These are phyloP conservation scores for Primulina tabacum DNA, from an alignment of 257 asterid species.

Conservation along the genomic window DNA sequence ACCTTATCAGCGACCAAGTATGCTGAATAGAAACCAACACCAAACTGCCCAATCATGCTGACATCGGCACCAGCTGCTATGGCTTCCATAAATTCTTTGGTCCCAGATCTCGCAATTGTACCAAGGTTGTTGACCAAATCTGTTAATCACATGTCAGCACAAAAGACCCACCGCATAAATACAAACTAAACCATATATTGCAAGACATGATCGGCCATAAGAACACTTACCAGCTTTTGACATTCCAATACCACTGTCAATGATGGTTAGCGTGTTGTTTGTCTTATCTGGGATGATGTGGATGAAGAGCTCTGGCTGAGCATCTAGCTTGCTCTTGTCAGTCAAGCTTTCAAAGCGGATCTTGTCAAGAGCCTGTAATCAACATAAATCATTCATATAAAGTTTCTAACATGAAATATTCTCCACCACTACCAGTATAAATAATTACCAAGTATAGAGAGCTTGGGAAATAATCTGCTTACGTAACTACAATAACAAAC, in stretches of 20 bases:
- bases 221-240: constrained; percentile 18
- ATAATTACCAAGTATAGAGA: too few relatives aligned
- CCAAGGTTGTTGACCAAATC: constrained; percentile 25
- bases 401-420: too few relatives aligned
- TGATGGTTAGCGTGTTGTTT: constrained; percentile 19
- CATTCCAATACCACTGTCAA: constrained; percentile 26
- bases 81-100: constrained; percentile 26
- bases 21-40: constrained; percentile 10
- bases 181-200: not conserved
- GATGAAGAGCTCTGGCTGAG: constrained; percentile 25
- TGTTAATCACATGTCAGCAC: not conserved
- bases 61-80: constrained; percentile 24
- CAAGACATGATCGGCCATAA: not conserved
- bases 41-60: constrained; percentile 24
- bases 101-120: constrained; percentile 21
- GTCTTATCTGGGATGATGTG: constrained; percentile 20
- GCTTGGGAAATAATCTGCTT: not conserved
- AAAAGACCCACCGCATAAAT: not conserved
- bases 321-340: constrained; percentile 21
- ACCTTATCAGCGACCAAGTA: constrained; percentile 23
- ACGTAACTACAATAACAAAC: not conserved
- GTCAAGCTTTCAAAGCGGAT: constrained; percentile 23
- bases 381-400: not conserved
- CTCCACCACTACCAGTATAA: not conserved
- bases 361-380: constrained; percentile 15